Percentiles rank a stretch among this genome's conserved stretches.
These are phyloP conservation scores for Trichothecium roseum DNA, from an alignment of 2,329 filamentous ascomycete species.

Conservation along the genomic window DNA sequence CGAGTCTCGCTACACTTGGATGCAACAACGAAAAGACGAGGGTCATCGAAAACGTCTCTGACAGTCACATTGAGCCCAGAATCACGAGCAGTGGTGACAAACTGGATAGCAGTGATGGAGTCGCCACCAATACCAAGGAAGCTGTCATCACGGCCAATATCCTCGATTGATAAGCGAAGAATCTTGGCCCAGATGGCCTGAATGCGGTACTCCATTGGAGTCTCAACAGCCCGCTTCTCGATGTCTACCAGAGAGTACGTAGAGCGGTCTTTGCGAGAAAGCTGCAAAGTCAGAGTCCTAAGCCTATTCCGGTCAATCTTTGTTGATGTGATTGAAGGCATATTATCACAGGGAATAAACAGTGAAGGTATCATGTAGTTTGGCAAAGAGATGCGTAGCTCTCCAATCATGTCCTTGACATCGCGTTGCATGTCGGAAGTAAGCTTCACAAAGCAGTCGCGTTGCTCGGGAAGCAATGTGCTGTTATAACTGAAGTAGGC, in stretches of 20 bases:
- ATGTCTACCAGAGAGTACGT: background rate
- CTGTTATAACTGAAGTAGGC: background rate
- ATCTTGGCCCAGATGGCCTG: slow-evolving; percentile 1
- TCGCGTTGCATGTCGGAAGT: slow-evolving; percentile 5
- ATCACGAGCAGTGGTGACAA: background rate
- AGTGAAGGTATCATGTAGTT: slow-evolving; percentile 10
- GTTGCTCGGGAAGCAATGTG: background rate
- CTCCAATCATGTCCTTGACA: slow-evolving; percentile 7
- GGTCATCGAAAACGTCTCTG: background rate
- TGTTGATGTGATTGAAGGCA: slow-evolving; percentile 9
- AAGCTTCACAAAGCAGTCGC: slow-evolving; percentile 5
- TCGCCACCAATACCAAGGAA: slow-evolving; percentile 8
- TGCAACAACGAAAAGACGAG: background rate
- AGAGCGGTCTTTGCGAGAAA: background rate
- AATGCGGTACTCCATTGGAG: background rate
- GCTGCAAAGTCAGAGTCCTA: background rate
- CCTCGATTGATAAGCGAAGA: background rate
- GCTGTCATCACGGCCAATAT: slow-evolving; percentile 3
- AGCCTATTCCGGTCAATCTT: slow-evolving; percentile 7
- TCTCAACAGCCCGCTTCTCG: background rate
- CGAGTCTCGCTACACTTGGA: background rate
- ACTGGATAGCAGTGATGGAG: slow-evolving; percentile 8
- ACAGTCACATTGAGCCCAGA: background rate
- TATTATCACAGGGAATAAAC: slow-evolving; percentile 9
- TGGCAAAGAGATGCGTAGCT: slow-evolving; percentile 7